Conservation (phyloP, 2,329 filamentous ascomycete species). For the Aspergillus nomiae region DNA sequence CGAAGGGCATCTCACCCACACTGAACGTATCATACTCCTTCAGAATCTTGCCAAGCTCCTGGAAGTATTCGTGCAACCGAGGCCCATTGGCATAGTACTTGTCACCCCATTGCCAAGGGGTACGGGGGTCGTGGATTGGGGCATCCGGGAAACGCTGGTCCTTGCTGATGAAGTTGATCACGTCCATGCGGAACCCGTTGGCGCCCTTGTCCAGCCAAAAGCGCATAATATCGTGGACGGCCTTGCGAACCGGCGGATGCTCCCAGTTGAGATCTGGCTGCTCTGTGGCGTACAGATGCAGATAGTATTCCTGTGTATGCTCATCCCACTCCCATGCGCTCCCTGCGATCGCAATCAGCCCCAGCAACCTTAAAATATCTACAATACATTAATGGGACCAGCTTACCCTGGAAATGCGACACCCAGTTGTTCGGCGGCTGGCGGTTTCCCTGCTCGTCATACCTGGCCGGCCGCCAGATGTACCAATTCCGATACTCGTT, state of each 20-base stretch:
- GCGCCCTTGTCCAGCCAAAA: constrained; percentile 79
- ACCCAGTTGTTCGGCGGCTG: constrained; percentile 72
- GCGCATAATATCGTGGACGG: constrained; percentile 71
- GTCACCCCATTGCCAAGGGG: constrained; percentile 37
- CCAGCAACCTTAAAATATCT: accelerated
- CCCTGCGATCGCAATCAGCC: constrained; percentile 16
- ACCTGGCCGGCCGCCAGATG: constrained; percentile 57
- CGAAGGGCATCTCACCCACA: constrained; percentile 62
- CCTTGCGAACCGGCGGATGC: constrained; percentile 65
- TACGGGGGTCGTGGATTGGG: constrained; percentile 30
- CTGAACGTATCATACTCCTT: constrained; percentile 61
- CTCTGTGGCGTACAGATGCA: constrained; percentile 72
- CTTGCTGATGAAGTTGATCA: constrained; percentile 74
- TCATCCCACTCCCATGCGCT: constrained; percentile 63
- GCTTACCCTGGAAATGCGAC: constrained; percentile 40
- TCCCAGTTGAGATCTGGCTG: constrained; percentile 91
- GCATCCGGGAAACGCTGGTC: constrained; percentile 55
- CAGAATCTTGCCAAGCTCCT: constrained; percentile 56
- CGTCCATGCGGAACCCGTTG: constrained; percentile 73
- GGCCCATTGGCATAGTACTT: constrained; percentile 59
- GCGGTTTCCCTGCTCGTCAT: constrained; percentile 59
- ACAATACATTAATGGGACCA: not conserved
- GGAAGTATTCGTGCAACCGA: constrained; percentile 59
- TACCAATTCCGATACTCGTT: constrained; percentile 72
- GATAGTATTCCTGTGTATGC: constrained; percentile 72